Evolutionary conservation across 306 rosid genomes (phyloP), one percentile per base, ranked within the genome.

Genomic region (Quercus alba): DNA sequence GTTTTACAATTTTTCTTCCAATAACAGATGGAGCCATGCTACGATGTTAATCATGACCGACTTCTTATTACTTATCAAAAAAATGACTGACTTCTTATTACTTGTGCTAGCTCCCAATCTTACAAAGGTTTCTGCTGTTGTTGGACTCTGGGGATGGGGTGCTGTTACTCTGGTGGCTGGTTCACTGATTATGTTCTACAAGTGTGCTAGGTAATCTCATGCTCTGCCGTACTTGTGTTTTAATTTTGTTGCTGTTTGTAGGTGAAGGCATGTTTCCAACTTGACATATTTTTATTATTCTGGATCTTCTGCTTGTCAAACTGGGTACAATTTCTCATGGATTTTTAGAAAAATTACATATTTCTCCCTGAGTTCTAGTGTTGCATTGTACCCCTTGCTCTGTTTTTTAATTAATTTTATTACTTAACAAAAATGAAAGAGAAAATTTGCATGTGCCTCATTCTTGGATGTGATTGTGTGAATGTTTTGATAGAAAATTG

Each of bases 71-170:
- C 78, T 85, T 38, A 38, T 38, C 44, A 38, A 38, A 38, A 38
- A 38, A 38, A 38, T 38, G 44, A 70, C 78, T 84, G 75, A 83
- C 83, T 86, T 72, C 79, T 79, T 80, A 76, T 75, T 55, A 49
- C 78, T 85, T 31, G 56, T 81, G 75, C 77, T 84, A 95, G 99
- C 93, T 88, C 84, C 96, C 77, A 87, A 81, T 88, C 90, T 95
- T 81, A 61, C 78, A 69, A 95, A 88, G 97, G 88, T 93, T 82
- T 93, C 99, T 35, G 99, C 98, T 20, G 77, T 76, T 83, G 86
- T 85, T 80, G 98, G 98, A 75, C 88, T 95, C 75, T 95, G 99
- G 97, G 93, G 94, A 21, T 93, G 97, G 98, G 56, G 79, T 54
- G 89, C 92, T 70, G 82, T 95, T 83, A 90, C 94, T 77, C 38